phyloP scores from a whole-genome alignment of 495 filamentous ascomycete genomes.

The Penicillium riverlandense region DNA sequence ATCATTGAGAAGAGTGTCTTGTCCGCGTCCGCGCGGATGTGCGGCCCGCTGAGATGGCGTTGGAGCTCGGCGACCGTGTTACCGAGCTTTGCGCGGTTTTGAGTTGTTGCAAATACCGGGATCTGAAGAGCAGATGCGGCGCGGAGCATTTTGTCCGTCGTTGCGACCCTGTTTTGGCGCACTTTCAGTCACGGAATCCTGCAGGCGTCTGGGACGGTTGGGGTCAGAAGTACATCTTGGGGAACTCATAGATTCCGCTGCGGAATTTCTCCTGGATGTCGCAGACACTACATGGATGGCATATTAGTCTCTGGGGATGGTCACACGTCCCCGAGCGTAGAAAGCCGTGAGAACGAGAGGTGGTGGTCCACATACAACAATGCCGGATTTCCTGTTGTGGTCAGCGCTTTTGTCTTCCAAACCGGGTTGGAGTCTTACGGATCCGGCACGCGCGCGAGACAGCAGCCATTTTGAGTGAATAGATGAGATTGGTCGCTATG shows the following conservation, averaged over 20 bases:
- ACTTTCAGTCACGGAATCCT: not conserved
- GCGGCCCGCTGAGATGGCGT: conserved; percentile 25
- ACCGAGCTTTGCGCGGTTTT: conserved; percentile 69
- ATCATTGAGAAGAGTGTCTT: conserved; percentile 92
- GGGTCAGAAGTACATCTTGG: conserved; percentile 54
- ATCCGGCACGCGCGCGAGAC: conserved; percentile 27
- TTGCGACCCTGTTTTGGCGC: conserved; percentile 18
- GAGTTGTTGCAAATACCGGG: conserved; percentile 79
- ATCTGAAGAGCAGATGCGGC: conserved; percentile 57
- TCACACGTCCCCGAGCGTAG: not conserved
- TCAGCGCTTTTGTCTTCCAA: no score
- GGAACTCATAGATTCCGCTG: conserved; percentile 69
- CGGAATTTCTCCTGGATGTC: conserved; percentile 95
- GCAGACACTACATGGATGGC: conserved; percentile 60
- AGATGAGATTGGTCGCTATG: not conserved
- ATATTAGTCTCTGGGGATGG: not conserved
- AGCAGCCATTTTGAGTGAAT: conserved; percentile 19
- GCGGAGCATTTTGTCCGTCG: conserved; percentile 34
- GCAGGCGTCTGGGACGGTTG: not conserved
- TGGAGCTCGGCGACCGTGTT: conserved; percentile 64
- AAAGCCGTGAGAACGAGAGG: no score
- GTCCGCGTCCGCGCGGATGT: conserved; percentile 55
- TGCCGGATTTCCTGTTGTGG: conserved; percentile 52
- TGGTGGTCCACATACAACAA: conserved; percentile 49
- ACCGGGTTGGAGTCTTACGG: conserved; percentile 11